Evolutionary conservation across 1,284 basidiomycete species (phyloP).

Genomic region (Ceratobasidium sp.): DNA sequence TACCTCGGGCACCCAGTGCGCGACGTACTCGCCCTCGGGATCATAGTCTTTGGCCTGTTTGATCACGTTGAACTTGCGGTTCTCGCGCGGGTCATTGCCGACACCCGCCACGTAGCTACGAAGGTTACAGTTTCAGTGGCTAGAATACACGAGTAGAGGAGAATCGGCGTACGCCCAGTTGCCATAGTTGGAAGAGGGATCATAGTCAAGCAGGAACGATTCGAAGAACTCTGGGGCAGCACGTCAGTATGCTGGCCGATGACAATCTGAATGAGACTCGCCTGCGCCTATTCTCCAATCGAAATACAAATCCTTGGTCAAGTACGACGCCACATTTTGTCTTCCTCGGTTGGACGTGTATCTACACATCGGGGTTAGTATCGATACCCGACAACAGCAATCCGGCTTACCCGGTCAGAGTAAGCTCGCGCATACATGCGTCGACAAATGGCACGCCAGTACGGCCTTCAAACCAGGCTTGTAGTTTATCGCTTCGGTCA

Average conservation of each 20-base stretch:
- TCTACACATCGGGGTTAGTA: conserved; percentile 51
- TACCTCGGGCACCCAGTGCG: conserved; percentile 58
- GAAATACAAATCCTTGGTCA: conserved; percentile 59
- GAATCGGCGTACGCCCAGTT: conserved; percentile 55
- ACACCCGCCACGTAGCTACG: conserved; percentile 56
- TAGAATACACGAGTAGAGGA: neutral
- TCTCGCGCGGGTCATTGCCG: conserved; percentile 62
- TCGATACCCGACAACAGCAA: conserved; percentile 45
- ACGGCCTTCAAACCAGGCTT: conserved; percentile 57
- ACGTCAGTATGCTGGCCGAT: neutral
- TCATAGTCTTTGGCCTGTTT: conserved; percentile 64
- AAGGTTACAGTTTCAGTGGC: neutral
- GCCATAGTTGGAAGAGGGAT: conserved; percentile 55
- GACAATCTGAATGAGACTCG: conserved; percentile 49
- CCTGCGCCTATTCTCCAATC: conserved; percentile 63
- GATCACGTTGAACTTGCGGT: conserved; percentile 62
- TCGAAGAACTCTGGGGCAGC: conserved; percentile 47
- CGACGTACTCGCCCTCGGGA: conserved; percentile 57
- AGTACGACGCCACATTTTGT: conserved; percentile 63
- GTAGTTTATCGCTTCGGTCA: conserved; percentile 44
- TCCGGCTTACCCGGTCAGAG: conserved; percentile 8
- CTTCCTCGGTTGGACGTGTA: conserved; percentile 63
- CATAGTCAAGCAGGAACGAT: conserved; percentile 56
- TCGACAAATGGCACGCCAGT: conserved; percentile 64
- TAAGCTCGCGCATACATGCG: conserved; percentile 60